These are phyloP conservation scores for Aureobasidium sp. DNA, from an alignment of 2,329 filamentous ascomycete species.

Conservation along the genomic window DNA sequence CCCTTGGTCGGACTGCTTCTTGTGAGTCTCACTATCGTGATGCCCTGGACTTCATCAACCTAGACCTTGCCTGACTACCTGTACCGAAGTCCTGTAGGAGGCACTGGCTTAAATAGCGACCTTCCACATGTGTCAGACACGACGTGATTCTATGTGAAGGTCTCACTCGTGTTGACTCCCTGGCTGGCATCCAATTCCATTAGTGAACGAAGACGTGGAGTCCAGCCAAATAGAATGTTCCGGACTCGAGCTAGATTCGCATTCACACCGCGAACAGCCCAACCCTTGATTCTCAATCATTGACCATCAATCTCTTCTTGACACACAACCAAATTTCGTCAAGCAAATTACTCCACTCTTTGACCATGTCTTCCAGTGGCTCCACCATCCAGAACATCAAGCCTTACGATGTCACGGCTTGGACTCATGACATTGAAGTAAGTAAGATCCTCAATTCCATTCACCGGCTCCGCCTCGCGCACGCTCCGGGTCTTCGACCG, in stretches of 20 bases:
- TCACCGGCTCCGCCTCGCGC: not conserved
- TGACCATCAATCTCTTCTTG: not conserved
- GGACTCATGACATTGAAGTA: conserved; percentile 1
- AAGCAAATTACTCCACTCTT: not conserved
- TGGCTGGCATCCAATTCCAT: not conserved
- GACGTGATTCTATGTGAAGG: not conserved
- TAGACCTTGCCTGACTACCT: not conserved
- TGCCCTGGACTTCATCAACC: too few species aligned
- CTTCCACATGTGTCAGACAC: not conserved
- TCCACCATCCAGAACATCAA: not conserved
- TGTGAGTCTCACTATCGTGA: too few species aligned
- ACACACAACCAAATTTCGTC: not conserved
- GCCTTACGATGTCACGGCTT: not conserved
- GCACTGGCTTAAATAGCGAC: too few species aligned
- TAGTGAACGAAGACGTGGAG: not conserved
- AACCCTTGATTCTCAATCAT: not conserved
- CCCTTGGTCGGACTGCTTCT: too few species aligned
- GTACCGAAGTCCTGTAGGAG: not conserved
- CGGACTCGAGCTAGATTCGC: not conserved
- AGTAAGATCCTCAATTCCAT: not conserved
- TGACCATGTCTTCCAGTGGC: not conserved
- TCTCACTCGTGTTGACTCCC: not conserved
- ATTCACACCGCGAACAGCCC: not conserved
- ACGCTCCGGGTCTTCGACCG: not conserved
- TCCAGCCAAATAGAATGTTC: not conserved